phyloP scores from a whole-genome alignment of 257 asterid species.

The Vinca minor region DNA sequence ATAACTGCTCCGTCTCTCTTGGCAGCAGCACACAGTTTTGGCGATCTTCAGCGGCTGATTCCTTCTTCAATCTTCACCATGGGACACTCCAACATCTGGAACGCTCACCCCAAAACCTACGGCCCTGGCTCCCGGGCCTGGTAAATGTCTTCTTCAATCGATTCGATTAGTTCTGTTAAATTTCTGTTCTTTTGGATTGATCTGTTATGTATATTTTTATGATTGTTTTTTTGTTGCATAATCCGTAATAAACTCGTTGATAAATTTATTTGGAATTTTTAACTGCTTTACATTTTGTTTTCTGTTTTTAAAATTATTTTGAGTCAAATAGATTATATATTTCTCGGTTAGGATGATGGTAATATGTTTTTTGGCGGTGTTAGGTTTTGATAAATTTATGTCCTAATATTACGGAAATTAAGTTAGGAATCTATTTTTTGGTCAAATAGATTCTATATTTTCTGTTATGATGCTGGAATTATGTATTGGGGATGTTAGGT shows the following conservation, averaged over 20 bases:
- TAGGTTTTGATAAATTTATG: neutral
- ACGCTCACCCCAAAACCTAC: constrained; percentile 47
- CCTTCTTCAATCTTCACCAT: constrained; percentile 14
- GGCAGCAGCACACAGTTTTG: no score
- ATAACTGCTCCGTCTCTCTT: neutral
- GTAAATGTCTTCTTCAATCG: constrained; percentile 13
- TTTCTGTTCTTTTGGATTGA: neutral
- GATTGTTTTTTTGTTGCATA: no score
- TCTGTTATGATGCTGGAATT: neutral
- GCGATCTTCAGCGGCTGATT: neutral
- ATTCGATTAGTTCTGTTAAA: neutral
- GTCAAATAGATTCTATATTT: neutral
- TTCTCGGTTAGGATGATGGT: neutral
- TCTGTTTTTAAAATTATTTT: no score
- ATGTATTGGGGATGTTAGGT: neutral
- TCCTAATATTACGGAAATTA: no score
- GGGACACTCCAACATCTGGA: constrained; percentile 53
- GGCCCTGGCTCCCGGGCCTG: constrained; percentile 58
- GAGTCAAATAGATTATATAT: neutral
- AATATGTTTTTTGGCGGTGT: neutral
- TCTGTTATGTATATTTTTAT: neutral
- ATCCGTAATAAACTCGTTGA: no score
- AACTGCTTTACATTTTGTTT: no score
- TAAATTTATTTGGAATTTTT: no score
- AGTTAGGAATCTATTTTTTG: no score